A percentile compares a stretch with the other conserved stretches of the same genome.
These are phyloP conservation scores for Davidsoniella eucalypti DNA, from an alignment of 2,329 filamentous ascomycete genomes.

Conservation along the genomic window DNA sequence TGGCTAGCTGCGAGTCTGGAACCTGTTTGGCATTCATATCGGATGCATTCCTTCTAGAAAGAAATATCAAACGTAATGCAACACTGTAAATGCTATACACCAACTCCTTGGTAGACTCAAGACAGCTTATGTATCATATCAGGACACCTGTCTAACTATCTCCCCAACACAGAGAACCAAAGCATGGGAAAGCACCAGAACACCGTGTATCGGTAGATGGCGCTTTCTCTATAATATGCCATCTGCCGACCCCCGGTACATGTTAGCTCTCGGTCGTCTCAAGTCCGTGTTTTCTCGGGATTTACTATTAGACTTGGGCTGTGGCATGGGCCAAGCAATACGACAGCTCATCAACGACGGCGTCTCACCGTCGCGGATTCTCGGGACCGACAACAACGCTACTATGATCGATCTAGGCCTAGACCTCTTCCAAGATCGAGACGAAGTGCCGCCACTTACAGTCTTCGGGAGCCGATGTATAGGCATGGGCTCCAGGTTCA, in stretches of 20 bases:
- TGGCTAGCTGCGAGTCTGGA: no score
- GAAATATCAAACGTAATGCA: neutral
- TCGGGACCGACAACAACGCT: constrained; percentile 31
- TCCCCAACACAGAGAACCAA: constrained; percentile 22
- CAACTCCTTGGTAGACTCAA: neutral
- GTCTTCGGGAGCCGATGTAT: neutral
- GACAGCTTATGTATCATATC: neutral
- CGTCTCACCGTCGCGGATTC: constrained; percentile 30
- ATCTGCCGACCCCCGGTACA: constrained; percentile 26
- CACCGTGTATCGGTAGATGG: constrained; percentile 32
- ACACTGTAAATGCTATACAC: neutral
- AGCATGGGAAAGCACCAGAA: constrained; percentile 28
- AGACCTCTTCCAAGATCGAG: constrained; percentile 43
- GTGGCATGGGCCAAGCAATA: constrained; percentile 33
- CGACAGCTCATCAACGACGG: constrained; percentile 35
- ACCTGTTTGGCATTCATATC: no score
- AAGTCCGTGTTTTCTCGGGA: constrained; percentile 23
- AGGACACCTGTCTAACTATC: constrained; percentile 15
- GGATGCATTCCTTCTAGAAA: neutral
- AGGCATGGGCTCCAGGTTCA: constrained; percentile 30
- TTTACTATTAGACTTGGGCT: constrained; percentile 32
- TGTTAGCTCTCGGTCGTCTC: constrained; percentile 26
- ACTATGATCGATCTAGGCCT: constrained; percentile 42
- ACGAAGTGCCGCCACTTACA: constrained; percentile 10
- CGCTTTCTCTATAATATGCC: constrained; percentile 30